Evolutionary conservation across 1,139 yeast species (phyloP).

Genomic region (Yamadazyma membranifaciens): DNA sequence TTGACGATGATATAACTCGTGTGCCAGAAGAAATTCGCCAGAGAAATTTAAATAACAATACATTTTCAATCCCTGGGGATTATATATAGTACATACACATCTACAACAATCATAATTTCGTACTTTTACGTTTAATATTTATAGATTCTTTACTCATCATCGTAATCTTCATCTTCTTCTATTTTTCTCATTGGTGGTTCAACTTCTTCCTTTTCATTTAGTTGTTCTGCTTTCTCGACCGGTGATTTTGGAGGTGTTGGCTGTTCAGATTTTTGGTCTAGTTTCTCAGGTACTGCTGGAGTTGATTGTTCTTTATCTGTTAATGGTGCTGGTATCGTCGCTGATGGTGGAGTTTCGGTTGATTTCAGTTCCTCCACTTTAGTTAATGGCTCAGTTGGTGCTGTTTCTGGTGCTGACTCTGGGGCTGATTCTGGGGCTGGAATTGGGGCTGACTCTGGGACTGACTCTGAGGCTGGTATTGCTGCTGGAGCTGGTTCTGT

Average conservation of each 20-base stretch:
- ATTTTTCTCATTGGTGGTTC: constrained; percentile 76
- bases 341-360: constrained; percentile 6
- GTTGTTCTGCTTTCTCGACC: constrained; percentile 7
- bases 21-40: no score
- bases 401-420: not conserved
- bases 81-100: constrained; percentile 5
- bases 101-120: not conserved
- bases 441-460: no score
- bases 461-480: constrained; percentile 2
- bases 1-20: constrained; percentile 6
- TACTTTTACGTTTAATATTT: not conserved
- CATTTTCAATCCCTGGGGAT: constrained; percentile 6
- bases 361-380: constrained; percentile 1
- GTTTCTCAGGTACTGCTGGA: constrained; percentile 12
- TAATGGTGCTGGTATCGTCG: constrained; percentile 10
- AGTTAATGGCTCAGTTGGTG: not conserved
- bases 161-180: constrained; percentile 83
- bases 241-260: constrained; percentile 5
- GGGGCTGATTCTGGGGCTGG: constrained; percentile 1
- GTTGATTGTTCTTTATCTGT: constrained; percentile 5
- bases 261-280: not conserved
- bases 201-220: constrained; percentile 36
- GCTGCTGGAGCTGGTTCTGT: constrained; percentile 7
- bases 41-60: not conserved
- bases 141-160: constrained; percentile 35